phyloP scores from a whole-genome alignment of 106 monocot genomes.

The Triglochin maritima region DNA sequence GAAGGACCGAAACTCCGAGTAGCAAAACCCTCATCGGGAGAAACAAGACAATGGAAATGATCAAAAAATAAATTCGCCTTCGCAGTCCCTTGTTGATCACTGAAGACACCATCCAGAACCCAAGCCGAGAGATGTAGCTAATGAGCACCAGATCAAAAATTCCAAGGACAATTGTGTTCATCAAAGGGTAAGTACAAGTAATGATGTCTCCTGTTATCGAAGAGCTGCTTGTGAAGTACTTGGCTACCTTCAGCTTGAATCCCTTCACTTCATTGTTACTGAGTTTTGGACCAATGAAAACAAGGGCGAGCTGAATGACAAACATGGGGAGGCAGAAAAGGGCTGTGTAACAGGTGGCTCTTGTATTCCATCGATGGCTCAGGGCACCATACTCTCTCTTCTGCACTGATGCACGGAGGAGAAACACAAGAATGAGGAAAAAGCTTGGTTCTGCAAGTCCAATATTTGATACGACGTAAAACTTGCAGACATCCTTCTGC shows the following conservation, averaged over 20 bases:
- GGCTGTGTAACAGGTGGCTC: constrained; percentile 3
- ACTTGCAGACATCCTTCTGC: constrained; percentile 19
- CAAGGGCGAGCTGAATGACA: constrained; percentile 12
- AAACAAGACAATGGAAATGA: constrained; percentile 5
- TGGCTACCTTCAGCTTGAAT: constrained; percentile 19
- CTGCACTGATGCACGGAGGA: constrained; percentile 49
- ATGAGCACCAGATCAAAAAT: constrained; percentile 11
- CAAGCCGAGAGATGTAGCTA: constrained; percentile 11
- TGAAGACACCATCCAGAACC: constrained; percentile 9
- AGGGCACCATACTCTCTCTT: constrained; percentile 21
- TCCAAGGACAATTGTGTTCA: constrained; percentile 37
- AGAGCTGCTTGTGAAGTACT: constrained; percentile 34
- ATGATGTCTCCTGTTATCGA: constrained; percentile 4
- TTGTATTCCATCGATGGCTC: constrained; percentile 21
- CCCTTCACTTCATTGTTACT: not conserved
- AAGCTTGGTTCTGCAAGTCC: constrained; percentile 22
- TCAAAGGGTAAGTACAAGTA: constrained; percentile 70
- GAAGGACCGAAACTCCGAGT: constrained; percentile 22
- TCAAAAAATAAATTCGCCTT: constrained; percentile 12
- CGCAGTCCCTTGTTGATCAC: constrained; percentile 22
- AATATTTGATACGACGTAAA: constrained; percentile 20
- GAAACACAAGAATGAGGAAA: constrained; percentile 29
- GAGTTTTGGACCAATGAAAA: constrained; percentile 14
- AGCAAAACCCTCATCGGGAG: constrained; percentile 16
- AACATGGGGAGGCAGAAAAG: constrained; percentile 19